Base-by-base conservation (phyloP, 306 rosid genomes). In the Vigna hirtella region DNA sequence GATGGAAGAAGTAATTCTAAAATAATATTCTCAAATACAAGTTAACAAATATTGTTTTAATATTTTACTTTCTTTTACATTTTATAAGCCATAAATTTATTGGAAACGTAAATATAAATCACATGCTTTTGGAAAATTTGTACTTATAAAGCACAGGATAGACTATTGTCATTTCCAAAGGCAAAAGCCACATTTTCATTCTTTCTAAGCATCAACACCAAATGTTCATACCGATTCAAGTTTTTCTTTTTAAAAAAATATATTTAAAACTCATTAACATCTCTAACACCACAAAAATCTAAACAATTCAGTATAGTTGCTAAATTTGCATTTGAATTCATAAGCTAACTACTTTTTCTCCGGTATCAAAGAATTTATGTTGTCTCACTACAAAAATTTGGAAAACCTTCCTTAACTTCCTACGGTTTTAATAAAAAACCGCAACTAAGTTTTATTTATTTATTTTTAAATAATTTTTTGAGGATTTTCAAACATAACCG, bases 171-270 rank as follows among this genome's bases (percentile, higher is more conserved):
- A 18, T 18, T 80, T 82, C 64, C 81, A 57, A 80, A 77, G 52
- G 30, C 71, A 43, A 36, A 70, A 69, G 64, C 48, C 22, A 63
- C 79, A 74, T 30, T 28, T 76, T 78, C 74, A 53, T 8, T 63
- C 34, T n/a, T 52, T 66, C 12, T 30, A 61, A 73, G 38, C 56
- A 70, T 42, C 45, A 76, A 69, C 26, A 74, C 51, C 24, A 48
- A 34, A 62, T 34, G 62, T 75, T 49, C 15, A 62, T 30, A 62
- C 71, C n/a, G 17, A 26, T 22, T 28, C 71, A 5, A 9, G 12
- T 17, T 8, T 1, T 24, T 11, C 42, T 30, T n/a, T 28, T 32
- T 2, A 34, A 34, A 34, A 4, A 34, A 34, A 34, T 3, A 4
- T 3, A 34, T 4, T 34, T 22, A 32, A 68, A 68, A 18, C 52